phyloP scores from a whole-genome alignment of 2,329 filamentous ascomycete species.

The Plectosphaerella plurivora region DNA sequence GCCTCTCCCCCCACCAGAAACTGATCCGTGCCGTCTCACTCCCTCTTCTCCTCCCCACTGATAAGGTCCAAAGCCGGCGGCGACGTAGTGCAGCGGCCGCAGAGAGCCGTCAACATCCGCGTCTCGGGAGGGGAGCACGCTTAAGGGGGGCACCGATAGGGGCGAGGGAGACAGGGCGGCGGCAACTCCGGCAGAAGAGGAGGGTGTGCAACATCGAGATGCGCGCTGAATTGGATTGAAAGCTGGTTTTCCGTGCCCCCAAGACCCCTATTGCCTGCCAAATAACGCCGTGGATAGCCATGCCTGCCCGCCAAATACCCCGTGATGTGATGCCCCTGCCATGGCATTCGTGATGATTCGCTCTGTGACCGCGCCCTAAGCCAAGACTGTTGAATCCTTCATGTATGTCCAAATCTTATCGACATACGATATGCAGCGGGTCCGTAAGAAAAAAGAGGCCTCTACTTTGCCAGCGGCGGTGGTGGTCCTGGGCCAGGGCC shows the following conservation, averaged over 20 bases:
- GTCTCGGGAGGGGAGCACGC: background rate
- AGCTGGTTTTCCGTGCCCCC: too few relatives aligned
- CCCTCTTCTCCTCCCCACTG: background rate
- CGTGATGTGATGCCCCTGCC: too few relatives aligned
- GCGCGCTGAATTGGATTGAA: too few relatives aligned
- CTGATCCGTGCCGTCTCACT: background rate
- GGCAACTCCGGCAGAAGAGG: too few relatives aligned
- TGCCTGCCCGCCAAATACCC: too few relatives aligned
- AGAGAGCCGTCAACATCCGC: background rate
- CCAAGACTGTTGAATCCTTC: background rate
- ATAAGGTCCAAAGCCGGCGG: background rate
- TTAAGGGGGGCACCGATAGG: too few relatives aligned
- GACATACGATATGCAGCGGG: background rate
- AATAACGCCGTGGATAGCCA: too few relatives aligned
- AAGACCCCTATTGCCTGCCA: too few relatives aligned
- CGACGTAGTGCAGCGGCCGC: background rate
- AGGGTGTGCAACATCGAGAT: too few relatives aligned
- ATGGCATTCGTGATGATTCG: too few relatives aligned
- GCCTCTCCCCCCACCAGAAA: background rate
- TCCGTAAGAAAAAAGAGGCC: background rate
- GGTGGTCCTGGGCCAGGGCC: background rate
- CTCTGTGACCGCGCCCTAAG: background rate
- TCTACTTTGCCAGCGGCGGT: background rate
- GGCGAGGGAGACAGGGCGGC: too few relatives aligned
- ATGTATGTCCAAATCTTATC: background rate